Evolutionary conservation across 441 rosid genomes (phyloP).

Genomic region (Euphorbia celastroides): DNA sequence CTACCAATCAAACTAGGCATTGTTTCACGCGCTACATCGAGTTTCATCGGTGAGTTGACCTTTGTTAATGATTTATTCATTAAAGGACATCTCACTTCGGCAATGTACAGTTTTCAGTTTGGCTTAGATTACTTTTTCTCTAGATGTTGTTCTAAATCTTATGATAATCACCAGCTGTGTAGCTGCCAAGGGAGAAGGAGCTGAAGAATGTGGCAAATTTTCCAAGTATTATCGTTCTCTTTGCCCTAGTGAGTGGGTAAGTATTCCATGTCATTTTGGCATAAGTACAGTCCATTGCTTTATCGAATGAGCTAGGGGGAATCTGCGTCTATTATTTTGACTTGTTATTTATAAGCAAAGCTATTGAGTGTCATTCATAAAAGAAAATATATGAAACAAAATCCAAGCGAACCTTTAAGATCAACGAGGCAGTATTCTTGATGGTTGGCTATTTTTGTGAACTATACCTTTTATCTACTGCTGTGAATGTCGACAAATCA

Average conservation of each 20-base stretch:
- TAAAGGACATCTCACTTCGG: not conserved
- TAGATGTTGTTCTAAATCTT: not conserved
- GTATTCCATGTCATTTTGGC: conserved; percentile 12
- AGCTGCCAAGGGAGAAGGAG: conserved; percentile 93
- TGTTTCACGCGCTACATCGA: conserved; percentile 91
- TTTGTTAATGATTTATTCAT: conserved; percentile 1
- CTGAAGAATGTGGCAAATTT: conserved; percentile 82
- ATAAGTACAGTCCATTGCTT: not conserved
- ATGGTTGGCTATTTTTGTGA: too few species aligned
- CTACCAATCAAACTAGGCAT: conserved; percentile 93
- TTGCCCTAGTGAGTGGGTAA: conserved; percentile 98
- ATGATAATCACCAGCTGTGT: conserved; percentile 48
- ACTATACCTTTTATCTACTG: too few species aligned
- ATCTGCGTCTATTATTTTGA: not conserved
- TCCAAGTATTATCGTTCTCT: conserved; percentile 92
- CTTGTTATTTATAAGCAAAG: not conserved
- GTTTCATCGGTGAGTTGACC: conserved; percentile 64
- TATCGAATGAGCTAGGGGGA: not conserved
- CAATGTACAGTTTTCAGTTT: not conserved
- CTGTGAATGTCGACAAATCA: too few species aligned
- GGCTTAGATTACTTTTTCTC: not conserved
- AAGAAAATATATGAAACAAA: too few species aligned
- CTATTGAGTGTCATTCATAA: not conserved
- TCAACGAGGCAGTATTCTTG: not conserved
- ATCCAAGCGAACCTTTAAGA: too few species aligned